Percentiles rank a stretch among this genome's conserved stretches.
phyloP scores from a whole-genome alignment of 2,329 filamentous ascomycete genomes.

The Cladosporium velox region DNA sequence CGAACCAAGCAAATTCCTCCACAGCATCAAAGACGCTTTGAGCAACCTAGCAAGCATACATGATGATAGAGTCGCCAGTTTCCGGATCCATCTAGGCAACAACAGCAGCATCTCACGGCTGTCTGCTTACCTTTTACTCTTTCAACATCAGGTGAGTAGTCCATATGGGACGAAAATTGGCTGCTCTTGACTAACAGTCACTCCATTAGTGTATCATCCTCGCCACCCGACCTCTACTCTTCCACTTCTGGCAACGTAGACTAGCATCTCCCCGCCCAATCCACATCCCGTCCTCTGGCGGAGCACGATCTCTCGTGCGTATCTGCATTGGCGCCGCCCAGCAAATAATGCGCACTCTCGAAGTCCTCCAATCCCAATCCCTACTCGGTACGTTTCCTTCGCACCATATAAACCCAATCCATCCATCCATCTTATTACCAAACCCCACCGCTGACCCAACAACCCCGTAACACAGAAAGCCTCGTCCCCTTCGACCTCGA shows the following conservation, averaged over 20 bases:
- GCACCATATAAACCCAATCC: too few relatives aligned
- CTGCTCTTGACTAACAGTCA: not conserved
- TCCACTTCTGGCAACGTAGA: conserved; percentile 39
- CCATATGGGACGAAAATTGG: conserved; percentile 7
- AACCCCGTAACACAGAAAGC: conserved; percentile 24
- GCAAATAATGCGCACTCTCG: conserved; percentile 22
- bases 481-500: conserved; percentile 31
- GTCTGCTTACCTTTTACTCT: conserved; percentile 28
- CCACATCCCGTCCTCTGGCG: conserved; percentile 20
- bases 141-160: conserved; percentile 28
- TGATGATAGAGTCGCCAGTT: conserved; percentile 26
- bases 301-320: conserved; percentile 21
- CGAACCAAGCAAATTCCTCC: conserved; percentile 26
- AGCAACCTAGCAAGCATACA: conserved; percentile 28
- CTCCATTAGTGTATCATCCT: conserved; percentile 21
- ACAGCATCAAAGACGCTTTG: conserved; percentile 29
- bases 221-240: conserved; percentile 36
- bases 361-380: conserved; percentile 21
- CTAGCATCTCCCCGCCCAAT: conserved; percentile 16
- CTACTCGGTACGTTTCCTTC: conserved; percentile 15
- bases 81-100: conserved; percentile 25
- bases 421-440: not conserved
- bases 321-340: conserved; percentile 23
- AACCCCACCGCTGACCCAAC: conserved; percentile 4
- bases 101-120: conserved; percentile 28